phyloP scores from a whole-genome alignment of 495 filamentous ascomycete genomes.

The Tuber magnatum region DNA sequence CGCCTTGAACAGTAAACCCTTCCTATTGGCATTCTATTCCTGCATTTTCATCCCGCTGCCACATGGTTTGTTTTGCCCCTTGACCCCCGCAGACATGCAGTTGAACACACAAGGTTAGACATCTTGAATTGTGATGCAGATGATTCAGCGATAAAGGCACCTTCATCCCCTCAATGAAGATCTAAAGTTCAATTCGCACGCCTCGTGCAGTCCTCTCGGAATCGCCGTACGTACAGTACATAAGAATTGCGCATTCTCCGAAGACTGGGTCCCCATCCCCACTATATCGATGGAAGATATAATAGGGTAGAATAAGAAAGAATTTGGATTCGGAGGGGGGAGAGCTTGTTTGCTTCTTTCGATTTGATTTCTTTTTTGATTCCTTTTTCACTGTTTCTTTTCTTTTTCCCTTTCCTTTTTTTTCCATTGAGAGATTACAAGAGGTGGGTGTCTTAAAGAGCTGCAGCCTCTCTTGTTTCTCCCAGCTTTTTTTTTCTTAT shows the following conservation, averaged over 20 bases:
- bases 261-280: constrained; percentile 19
- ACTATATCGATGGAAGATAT: not conserved
- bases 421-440: not conserved
- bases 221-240: constrained; percentile 28
- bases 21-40: constrained; percentile 9
- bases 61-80: constrained; percentile 37
- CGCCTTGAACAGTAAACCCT: constrained; percentile 33
- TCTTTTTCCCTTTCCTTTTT: not conserved
- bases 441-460: not conserved
- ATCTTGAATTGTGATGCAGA: constrained; percentile 35
- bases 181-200: constrained; percentile 32
- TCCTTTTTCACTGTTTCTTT: constrained; percentile 14
- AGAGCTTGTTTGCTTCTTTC: constrained; percentile 23
- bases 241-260: constrained; percentile 38
- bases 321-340: constrained; percentile 1
- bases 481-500: not conserved
- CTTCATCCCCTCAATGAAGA: constrained; percentile 12
- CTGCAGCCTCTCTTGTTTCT: not conserved
- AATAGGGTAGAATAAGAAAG: not conserved
- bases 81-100: constrained; percentile 33
- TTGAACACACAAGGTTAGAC: constrained; percentile 32
- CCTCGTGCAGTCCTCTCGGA: constrained; percentile 17
- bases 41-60: constrained; percentile 37
- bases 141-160: constrained; percentile 13
- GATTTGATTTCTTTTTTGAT: constrained; percentile 20